phyloP scores from a whole-genome alignment of 1,284 basidiomycete genomes.

The Irpex rosettiformis region DNA sequence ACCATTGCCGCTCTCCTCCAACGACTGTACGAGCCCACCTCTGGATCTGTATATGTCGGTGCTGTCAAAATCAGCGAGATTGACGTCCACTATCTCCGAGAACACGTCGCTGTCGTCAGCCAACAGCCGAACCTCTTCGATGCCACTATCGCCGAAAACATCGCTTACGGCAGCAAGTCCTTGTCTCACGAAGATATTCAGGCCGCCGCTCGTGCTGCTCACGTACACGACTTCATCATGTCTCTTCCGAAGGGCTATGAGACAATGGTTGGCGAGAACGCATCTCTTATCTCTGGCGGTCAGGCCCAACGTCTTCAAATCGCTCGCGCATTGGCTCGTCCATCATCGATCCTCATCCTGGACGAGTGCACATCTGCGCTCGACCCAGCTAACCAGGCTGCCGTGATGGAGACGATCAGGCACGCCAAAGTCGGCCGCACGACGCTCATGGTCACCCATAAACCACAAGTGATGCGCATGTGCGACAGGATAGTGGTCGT shows the following conservation, averaged over 20 bases:
- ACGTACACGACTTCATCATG: conserved; percentile 86
- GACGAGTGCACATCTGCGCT: conserved; percentile 95
- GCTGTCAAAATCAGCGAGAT: conserved; percentile 46
- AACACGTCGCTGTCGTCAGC: conserved; percentile 82
- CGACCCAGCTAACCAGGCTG: conserved; percentile 78
- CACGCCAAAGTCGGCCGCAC: conserved; percentile 67
- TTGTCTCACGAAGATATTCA: conserved; percentile 57
- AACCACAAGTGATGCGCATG: conserved; percentile 85
- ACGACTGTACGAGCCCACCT: conserved; percentile 76
- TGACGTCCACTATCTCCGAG: conserved; percentile 73
- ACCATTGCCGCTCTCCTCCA: conserved; percentile 83
- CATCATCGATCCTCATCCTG: conserved; percentile 76
- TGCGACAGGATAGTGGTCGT: conserved; percentile 90
- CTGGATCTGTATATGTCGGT: conserved; percentile 63
- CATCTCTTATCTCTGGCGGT: conserved; percentile 85
- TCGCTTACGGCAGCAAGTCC: conserved; percentile 69
- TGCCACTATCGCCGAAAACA: conserved; percentile 81
- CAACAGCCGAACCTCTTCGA: conserved; percentile 89
- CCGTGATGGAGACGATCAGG: conserved; percentile 76
- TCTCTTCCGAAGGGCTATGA: conserved; percentile 81
- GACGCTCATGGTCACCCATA: conserved; percentile 93
- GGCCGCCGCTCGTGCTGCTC: conserved; percentile 70
- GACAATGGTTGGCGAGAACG: conserved; percentile 87
- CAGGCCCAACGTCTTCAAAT: conserved; percentile 94
- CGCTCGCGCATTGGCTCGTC: conserved; percentile 80